A percentile compares a stretch with the other conserved stretches of the same genome.
Conservation (phyloP, 140 eudicot species). For the Artemisia princeps region DNA sequence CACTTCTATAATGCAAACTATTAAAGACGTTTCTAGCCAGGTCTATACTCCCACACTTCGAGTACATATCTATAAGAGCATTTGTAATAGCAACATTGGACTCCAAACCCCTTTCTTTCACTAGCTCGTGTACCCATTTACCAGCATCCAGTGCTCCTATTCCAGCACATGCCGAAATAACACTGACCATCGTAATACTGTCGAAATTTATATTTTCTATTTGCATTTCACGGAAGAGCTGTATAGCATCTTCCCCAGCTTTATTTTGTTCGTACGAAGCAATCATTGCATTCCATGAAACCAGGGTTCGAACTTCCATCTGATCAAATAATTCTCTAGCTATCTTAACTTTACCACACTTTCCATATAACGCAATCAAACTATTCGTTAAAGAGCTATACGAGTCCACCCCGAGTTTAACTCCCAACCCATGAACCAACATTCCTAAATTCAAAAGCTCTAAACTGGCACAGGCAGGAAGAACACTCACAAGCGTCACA, state of each 20-base stretch:
- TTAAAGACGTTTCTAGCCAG: slow-evolving; percentile 40
- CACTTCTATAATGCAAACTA: slow-evolving; percentile 28
- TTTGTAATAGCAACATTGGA: slow-evolving; percentile 31
- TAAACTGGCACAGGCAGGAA: slow-evolving; percentile 38
- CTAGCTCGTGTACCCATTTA: slow-evolving; percentile 38
- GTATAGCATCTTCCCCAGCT: slow-evolving; percentile 27
- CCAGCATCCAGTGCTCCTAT: slow-evolving; percentile 39
- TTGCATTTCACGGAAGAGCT: slow-evolving; percentile 34
- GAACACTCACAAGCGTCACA: slow-evolving; percentile 43
- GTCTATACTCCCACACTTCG: slow-evolving; percentile 42
- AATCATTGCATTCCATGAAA: slow-evolving; percentile 51
- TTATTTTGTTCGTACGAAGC: slow-evolving; percentile 46
- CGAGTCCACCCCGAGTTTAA: slow-evolving; percentile 33
- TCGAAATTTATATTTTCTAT: slow-evolving; percentile 23
- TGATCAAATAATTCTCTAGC: slow-evolving; percentile 39
- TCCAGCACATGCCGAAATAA: slow-evolving; percentile 49
- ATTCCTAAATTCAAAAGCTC: slow-evolving; percentile 27
- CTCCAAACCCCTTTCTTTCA: slow-evolving; percentile 31
- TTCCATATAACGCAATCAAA: slow-evolving; percentile 41
- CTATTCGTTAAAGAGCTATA: slow-evolving; percentile 28
- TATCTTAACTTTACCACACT: slow-evolving; percentile 31
- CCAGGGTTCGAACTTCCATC: slow-evolving; percentile 33
- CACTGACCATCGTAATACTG: slow-evolving; percentile 39
- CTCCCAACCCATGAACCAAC: slow-evolving; percentile 37
- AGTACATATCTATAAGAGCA: slow-evolving; percentile 49